Conservation (phyloP, 2,329 filamentous ascomycete species). For the Metarhizium album region DNA sequence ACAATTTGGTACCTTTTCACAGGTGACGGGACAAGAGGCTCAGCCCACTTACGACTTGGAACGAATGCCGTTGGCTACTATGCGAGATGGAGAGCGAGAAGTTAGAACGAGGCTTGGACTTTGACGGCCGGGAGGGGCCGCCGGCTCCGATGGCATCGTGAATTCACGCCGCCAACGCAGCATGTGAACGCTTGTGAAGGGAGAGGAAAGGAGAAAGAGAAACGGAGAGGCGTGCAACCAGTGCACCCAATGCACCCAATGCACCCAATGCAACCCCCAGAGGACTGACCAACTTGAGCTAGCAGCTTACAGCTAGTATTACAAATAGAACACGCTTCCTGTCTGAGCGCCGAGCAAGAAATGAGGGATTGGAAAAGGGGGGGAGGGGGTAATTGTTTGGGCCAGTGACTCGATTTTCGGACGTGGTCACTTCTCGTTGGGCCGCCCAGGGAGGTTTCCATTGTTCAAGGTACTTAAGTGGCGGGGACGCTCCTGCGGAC, state of each 20-base stretch:
- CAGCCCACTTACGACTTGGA: background rate
- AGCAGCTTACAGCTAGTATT: background rate
- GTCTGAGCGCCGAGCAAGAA: background rate
- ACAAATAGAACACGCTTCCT: background rate
- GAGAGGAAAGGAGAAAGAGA: background rate
- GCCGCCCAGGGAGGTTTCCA: too few relatives aligned
- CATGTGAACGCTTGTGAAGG: background rate
- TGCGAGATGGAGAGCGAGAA: background rate
- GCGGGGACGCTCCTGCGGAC: too few relatives aligned
- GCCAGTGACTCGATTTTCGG: too few relatives aligned
- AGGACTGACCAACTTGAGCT: too few relatives aligned
- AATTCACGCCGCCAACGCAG: background rate
- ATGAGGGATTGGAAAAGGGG: too few relatives aligned
- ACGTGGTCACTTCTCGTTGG: background rate
- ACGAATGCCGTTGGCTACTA: background rate
- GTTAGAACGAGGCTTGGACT: background rate
- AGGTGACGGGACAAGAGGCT: background rate
- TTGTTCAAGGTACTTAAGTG: too few relatives aligned
- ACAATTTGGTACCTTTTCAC: background rate
- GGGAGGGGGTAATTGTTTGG: too few relatives aligned
- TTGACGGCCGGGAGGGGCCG: background rate
- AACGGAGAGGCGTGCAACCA: too few relatives aligned
- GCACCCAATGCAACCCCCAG: background rate
- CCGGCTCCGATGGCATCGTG: background rate
- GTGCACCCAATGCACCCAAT: too few relatives aligned